A percentile compares a stretch with the other conserved stretches of the same genome.
Conservation (phyloP, 768 basidiomycete genomes). For the Mycena vulgaris region DNA sequence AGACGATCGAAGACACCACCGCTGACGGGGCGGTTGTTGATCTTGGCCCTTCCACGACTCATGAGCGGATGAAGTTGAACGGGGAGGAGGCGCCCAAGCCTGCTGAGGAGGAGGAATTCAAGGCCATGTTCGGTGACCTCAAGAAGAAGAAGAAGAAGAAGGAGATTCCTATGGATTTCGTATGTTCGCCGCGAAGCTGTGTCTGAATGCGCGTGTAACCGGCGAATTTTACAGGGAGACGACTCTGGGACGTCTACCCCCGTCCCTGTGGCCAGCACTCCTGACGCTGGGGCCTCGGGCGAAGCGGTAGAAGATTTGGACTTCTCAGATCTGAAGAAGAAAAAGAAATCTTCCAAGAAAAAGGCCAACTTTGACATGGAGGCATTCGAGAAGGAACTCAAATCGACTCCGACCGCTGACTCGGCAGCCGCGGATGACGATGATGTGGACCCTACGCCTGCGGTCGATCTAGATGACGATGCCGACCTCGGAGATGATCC, state of each 20-base stretch:
- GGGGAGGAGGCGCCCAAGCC: conserved; percentile 58
- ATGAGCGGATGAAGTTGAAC: conserved; percentile 80
- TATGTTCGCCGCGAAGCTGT: conserved; percentile 54
- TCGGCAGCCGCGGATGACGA: conserved; percentile 68
- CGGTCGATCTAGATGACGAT: conserved; percentile 81
- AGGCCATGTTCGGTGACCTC: conserved; percentile 89
- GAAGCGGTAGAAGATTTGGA: conserved; percentile 85
- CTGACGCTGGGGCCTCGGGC: conserved; percentile 56
- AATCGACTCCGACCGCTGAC: conserved; percentile 74
- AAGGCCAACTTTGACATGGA: conserved; percentile 92
- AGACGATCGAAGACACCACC: conserved; percentile 78
- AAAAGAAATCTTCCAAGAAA: conserved; percentile 91
- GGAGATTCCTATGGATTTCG: conserved; percentile 88
- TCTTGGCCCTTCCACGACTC: conserved; percentile 81
- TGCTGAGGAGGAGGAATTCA: conserved; percentile 79
- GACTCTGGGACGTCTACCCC: conserved; percentile 79
- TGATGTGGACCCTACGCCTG: conserved; percentile 71
- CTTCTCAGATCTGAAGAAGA: conserved; percentile 98
- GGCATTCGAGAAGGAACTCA: conserved; percentile 94
- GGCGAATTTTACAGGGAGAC: conserved; percentile 63
- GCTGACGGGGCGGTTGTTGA: conserved; percentile 81
- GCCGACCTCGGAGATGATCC: conserved; percentile 92
- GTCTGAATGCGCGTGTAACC: conserved; percentile 21
- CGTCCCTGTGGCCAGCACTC: conserved; percentile 50
- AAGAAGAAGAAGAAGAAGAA: conserved; percentile 97